Evolutionary conservation across 257 asterid species (phyloP), one percentile per base, ranked within the genome.

Genomic region (Lavandula angustifolia): DNA sequence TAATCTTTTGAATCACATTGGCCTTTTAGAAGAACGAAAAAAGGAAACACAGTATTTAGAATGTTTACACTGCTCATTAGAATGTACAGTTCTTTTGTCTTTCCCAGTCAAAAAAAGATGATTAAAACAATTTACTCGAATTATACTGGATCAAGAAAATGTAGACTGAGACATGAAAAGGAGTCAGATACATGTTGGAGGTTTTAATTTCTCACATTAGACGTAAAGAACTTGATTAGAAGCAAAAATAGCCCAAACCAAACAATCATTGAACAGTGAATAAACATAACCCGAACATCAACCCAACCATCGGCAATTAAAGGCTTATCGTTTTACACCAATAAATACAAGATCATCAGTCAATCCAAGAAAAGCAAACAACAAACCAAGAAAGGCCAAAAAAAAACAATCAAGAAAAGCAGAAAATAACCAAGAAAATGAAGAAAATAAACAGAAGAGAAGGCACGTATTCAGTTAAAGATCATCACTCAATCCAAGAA

Each of bases 281-380:
- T 9, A 59, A 50, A 48, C 64, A 40, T 14, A 35, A 32, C 41
- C 66, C 29, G 44, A 48, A 9, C 27, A 54, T 13, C 50, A 58
- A 67, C 27, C 67, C 57, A 64, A 50, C 46, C 10, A 43, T 7
- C 14, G 9, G 42, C 34, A 18, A 29, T 33, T 40, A 42, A 7
- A 42, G 5, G 13, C 54, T 38, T 42, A 42, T 56, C 72, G 77
- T 55, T 67, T 66, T 62, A 49, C 65, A 66, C 67, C 73, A 7
- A 7, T 7, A 34, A 57, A 33, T 38, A 37, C 68, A 49, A 35
- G 57, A 62, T 54, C 74, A 62, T 38, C 68, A 4, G 32, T 38
- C 41, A 58, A 29, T 46, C 10, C 42, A n/a, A 6, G 27, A 42
- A 60, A 41, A 3, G 56, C 32, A 47, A 32, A 22, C 27, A 22